A percentile compares a stretch with the other conserved stretches of the same genome.
Conservation (phyloP, 2,329 filamentous ascomycete species). For the Aaosphaeria arxii region DNA sequence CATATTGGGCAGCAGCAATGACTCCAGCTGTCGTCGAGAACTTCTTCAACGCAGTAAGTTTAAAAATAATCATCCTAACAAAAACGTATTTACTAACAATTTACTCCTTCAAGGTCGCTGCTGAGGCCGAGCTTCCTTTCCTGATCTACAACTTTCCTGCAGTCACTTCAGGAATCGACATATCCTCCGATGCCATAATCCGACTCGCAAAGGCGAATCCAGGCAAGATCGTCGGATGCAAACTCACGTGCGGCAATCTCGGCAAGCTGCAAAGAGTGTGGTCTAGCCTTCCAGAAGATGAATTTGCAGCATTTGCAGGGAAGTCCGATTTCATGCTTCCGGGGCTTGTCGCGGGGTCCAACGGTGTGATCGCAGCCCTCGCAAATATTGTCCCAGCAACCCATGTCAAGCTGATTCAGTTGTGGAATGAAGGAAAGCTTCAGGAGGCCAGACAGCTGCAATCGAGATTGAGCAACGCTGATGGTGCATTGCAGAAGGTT, state of each 20-base stretch:
- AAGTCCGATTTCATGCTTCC: constrained; percentile 69
- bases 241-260: constrained; percentile 71
- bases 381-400: constrained; percentile 57
- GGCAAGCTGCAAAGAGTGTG: constrained; percentile 66
- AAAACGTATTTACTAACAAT: too few species aligned
- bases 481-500: neutral
- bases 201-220: constrained; percentile 51
- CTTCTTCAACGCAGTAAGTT: constrained; percentile 32
- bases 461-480: neutral
- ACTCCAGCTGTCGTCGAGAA: constrained; percentile 38
- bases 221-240: constrained; percentile 65
- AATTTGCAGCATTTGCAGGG: constrained; percentile 68
- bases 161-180: constrained; percentile 64
- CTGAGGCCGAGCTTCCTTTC: constrained; percentile 58
- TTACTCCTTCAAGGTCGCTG: constrained; percentile 45
- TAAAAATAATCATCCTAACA: too few species aligned
- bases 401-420: constrained; percentile 56
- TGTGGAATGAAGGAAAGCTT: constrained; percentile 57
- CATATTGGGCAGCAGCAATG: constrained; percentile 45
- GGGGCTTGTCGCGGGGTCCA: constrained; percentile 51
- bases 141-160: constrained; percentile 73
- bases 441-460: constrained; percentile 61
- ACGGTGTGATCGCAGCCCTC: constrained; percentile 57
- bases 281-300: constrained; percentile 46
- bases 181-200: constrained; percentile 64